Percentiles rank a stretch among this genome's conserved stretches.
Evolutionary conservation across 2,329 filamentous ascomycete species (phyloP).

Genomic region (Calonectria hawksworthii): DNA sequence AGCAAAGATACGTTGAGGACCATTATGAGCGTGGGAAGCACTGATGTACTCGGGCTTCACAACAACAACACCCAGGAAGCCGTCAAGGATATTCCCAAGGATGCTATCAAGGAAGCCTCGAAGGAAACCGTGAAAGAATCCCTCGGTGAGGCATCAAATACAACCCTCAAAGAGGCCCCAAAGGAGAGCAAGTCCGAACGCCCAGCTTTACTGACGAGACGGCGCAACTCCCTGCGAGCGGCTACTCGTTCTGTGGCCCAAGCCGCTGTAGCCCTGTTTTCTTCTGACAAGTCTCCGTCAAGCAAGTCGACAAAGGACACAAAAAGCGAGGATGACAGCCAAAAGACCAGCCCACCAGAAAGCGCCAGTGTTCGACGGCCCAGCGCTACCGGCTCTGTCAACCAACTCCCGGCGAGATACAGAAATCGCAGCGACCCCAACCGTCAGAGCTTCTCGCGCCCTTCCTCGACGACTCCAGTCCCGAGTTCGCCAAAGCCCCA

Average conservation of each 20-base stretch:
- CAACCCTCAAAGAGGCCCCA: background rate
- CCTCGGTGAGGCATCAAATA: background rate
- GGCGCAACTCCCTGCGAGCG: slow-evolving; percentile 18
- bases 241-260: slow-evolving; percentile 32
- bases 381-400: background rate
- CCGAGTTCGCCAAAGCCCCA: slow-evolving; percentile 44
- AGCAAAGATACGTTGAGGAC: slow-evolving; percentile 65
- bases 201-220: slow-evolving; percentile 33
- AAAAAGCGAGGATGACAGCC: background rate
- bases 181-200: background rate
- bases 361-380: background rate
- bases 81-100: background rate
- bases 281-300: slow-evolving; percentile 26
- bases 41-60: slow-evolving; percentile 48
- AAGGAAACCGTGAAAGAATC: background rate
- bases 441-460: slow-evolving; percentile 18
- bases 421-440: background rate
- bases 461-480: slow-evolving; percentile 40
- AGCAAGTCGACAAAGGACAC: background rate
- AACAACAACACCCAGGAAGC: background rate
- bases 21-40: slow-evolving; percentile 64
- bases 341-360: background rate
- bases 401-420: background rate
- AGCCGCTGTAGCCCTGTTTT: slow-evolving; percentile 32
- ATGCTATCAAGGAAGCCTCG: background rate